Base-by-base conservation (phyloP, 2,329 filamentous ascomycete genomes). In the Verruconis gallopava region DNA sequence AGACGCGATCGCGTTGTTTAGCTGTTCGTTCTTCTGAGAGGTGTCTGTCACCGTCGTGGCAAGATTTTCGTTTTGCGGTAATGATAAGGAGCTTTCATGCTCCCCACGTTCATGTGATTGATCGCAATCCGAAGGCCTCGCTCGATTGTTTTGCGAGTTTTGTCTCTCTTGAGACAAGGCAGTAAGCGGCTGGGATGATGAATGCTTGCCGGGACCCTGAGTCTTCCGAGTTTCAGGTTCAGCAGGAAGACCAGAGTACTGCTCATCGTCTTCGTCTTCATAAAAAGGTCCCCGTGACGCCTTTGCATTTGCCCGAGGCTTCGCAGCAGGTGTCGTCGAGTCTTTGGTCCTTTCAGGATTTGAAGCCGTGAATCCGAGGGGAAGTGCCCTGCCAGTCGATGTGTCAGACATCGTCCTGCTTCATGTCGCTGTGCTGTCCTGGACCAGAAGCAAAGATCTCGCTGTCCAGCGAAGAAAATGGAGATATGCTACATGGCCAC, bases 1-100 rank as follows among this genome's bases (percentile, higher is more conserved):
- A 9, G 46, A 46, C 34, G 52, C 37, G 33, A 51, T 50, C 21
- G 44, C 40, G n/a, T 25, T 38, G 20, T 45, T 45, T 30, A 52
- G 46, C 32, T 41, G 30, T 20, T 40, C 19, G 21, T 22, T 38
- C 9, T 35, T 18, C 14, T 32, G 22, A 19, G 6, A 32, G 3
- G 40, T 15, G n/a, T 6, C 17, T 19, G 34, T 6, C 17, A 14
- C 25, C 9, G 25, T n/a, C 25, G 6, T 30, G 6, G 25, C 25
- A 30, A n/a, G 9, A n/a, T 30, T 30, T n/a, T 30, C 25, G 25
- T 30, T 30, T 30, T 30, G 25, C 25, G 25, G 25, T 30, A 9
- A 9, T 30, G 25, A 9, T 30, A n/a, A n/a, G 25, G 25, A 30
- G 6, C 25, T 30, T n/a, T 9, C 9, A n/a, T 30, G 9, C n/a